These are phyloP conservation scores for Picea glauca DNA, from an alignment of 75 land plant genomes.

Conservation along the genomic window DNA sequence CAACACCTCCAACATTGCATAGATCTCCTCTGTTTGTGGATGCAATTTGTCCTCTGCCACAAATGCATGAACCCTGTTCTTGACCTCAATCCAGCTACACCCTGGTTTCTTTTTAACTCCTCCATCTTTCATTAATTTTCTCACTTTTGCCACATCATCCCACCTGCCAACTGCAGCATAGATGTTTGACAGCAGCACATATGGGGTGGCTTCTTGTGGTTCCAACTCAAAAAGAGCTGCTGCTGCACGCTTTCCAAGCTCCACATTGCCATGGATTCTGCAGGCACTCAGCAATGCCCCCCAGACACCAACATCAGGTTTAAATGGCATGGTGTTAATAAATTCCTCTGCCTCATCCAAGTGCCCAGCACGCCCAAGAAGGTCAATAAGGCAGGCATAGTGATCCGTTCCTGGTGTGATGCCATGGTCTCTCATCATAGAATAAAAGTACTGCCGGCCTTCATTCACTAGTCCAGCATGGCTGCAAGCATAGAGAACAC, in stretches of 20 bases:
- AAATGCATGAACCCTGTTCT: conserved; percentile 42
- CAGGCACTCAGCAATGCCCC: conserved; percentile 67
- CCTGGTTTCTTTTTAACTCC: conserved; percentile 53
- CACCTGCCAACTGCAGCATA: conserved; percentile 60
- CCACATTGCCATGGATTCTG: conserved; percentile 38
- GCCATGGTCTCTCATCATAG: conserved; percentile 29
- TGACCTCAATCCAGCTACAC: conserved; percentile 48
- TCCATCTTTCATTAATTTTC: conserved; percentile 47
- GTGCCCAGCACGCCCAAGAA: conserved; percentile 63
- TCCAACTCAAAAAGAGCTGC: conserved; percentile 43
- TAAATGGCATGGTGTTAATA: conserved; percentile 53
- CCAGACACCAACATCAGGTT: conserved; percentile 58
- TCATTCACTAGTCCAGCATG: conserved; percentile 50
- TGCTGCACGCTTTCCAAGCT: conserved; percentile 50
- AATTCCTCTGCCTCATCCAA: conserved; percentile 49
- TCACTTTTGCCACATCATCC: conserved; percentile 48
- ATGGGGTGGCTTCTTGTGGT: conserved; percentile 61
- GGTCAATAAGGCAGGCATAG: conserved; percentile 67
- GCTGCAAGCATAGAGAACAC: conserved; percentile 58
- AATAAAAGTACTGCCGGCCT: conserved; percentile 40
- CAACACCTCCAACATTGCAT: conserved; percentile 39
- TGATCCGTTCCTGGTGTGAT: conserved; percentile 48
- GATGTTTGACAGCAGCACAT: conserved; percentile 64
- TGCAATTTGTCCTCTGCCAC: conserved; percentile 36
- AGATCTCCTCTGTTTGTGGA: conserved; percentile 37